A percentile compares a stretch with the other conserved stretches of the same genome.
phyloP scores from a whole-genome alignment of 164 flowering plant genomes.

The Kalanchoe fedtschenkoi region DNA sequence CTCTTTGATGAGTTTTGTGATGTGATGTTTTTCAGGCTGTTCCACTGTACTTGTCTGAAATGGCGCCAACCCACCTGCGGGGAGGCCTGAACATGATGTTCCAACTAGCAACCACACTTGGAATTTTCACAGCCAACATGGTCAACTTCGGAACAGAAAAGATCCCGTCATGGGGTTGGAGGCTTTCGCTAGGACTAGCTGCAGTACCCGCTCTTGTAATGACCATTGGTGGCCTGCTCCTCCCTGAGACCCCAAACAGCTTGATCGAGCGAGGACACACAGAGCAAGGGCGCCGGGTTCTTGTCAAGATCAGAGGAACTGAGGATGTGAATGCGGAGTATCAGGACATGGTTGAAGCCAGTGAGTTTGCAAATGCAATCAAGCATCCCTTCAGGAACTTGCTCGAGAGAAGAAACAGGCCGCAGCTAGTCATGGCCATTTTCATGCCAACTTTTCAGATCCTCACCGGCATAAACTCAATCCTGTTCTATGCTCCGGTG shows the following conservation, averaged over 20 bases:
- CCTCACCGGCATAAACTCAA: slow-evolving; percentile 77
- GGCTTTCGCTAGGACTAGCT: slow-evolving; percentile 85
- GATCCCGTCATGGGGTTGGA: slow-evolving; percentile 84
- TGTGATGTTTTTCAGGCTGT: slow-evolving; percentile 43
- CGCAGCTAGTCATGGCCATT: slow-evolving; percentile 77
- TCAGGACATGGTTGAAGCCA: slow-evolving; percentile 78
- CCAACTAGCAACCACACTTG: slow-evolving; percentile 83
- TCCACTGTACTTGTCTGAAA: slow-evolving; percentile 78
- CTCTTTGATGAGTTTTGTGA: no score
- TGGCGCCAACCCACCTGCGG: slow-evolving; percentile 90
- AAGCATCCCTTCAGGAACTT: slow-evolving; percentile 79
- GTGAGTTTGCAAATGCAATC: slow-evolving; percentile 74
- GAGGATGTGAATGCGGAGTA: slow-evolving; percentile 58
- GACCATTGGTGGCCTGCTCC: slow-evolving; percentile 71
- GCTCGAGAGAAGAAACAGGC: slow-evolving; percentile 60
- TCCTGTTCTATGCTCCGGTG: slow-evolving; percentile 88
- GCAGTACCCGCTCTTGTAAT: slow-evolving; percentile 68
- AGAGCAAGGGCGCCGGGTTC: slow-evolving; percentile 42
- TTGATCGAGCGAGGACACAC: slow-evolving; percentile 50
- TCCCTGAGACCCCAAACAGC: slow-evolving; percentile 94
- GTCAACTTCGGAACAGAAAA: slow-evolving; percentile 70
- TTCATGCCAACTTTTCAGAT: slow-evolving; percentile 85
- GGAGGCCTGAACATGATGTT: slow-evolving; percentile 93
- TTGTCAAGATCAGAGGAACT: slow-evolving; percentile 72
- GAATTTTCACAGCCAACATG: slow-evolving; percentile 95